Percentiles rank a stretch among this genome's conserved stretches.
These are phyloP conservation scores for Hypericum androsaemum DNA, from an alignment of 345 rosid genomes.

Conservation along the genomic window DNA sequence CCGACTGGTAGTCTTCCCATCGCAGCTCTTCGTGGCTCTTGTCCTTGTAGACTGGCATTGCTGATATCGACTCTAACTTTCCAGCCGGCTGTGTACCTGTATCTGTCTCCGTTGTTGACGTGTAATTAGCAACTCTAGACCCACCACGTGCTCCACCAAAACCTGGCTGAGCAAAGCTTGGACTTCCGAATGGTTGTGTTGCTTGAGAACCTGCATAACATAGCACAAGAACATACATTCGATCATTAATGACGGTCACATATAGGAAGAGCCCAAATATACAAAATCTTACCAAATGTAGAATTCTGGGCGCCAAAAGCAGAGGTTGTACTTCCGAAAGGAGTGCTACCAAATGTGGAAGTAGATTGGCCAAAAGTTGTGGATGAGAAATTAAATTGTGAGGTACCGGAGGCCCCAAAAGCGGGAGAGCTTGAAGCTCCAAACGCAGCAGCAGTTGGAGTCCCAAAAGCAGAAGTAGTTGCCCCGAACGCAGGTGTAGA, in stretches of 20 bases:
- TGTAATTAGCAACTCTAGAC: conserved; percentile 61
- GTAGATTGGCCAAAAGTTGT: conserved; percentile 68
- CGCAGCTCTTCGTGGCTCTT: conserved; percentile 87
- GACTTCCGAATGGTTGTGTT: conserved; percentile 56
- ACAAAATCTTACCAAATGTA: conserved; percentile 29
- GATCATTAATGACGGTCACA: not conserved
- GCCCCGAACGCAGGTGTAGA: conserved; percentile 21
- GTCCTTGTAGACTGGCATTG: conserved; percentile 63
- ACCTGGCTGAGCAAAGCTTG: conserved; percentile 56
- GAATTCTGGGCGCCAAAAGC: conserved; percentile 66
- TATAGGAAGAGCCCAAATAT: no score
- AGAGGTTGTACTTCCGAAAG: conserved; percentile 50
- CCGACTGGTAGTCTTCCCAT: conserved; percentile 92
- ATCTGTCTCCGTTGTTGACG: conserved; percentile 60
- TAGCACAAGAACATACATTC: conserved; percentile 11
- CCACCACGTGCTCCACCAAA: conserved; percentile 76
- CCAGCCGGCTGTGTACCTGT: conserved; percentile 43
- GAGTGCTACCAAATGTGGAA: conserved; percentile 63
- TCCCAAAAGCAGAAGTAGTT: conserved; percentile 23
- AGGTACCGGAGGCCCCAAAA: conserved; percentile 25
- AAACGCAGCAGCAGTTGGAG: conserved; percentile 20
- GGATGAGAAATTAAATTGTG: conserved; percentile 56
- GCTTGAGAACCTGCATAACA: conserved; percentile 45
- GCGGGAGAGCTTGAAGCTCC: conserved; percentile 4
- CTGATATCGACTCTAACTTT: conserved; percentile 77